Percentiles rank a stretch among this genome's conserved stretches.
phyloP scores from a whole-genome alignment of 1,284 basidiomycete species.

The Blastosporella zonata region DNA sequence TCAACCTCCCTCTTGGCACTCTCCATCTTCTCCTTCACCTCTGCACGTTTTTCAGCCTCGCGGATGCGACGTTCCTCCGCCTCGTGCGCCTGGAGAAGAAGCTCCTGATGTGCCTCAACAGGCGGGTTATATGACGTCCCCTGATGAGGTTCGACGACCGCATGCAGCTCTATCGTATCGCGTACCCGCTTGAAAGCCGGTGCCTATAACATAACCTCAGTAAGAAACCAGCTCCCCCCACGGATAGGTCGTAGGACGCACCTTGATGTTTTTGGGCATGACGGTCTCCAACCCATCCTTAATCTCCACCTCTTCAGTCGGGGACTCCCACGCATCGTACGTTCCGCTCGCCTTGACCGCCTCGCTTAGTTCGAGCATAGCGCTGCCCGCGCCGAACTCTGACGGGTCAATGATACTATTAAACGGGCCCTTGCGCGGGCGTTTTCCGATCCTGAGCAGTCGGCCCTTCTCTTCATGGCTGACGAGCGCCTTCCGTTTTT shows the following conservation, averaged over 20 bases:
- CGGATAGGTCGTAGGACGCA: constrained; percentile 23
- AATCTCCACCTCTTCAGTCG: constrained; percentile 34
- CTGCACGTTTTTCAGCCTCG: constrained; percentile 54
- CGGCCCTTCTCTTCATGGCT: constrained; percentile 71
- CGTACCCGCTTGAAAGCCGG: constrained; percentile 49
- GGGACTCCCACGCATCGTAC: constrained; percentile 70
- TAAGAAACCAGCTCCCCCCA: background rate
- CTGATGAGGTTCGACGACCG: constrained; percentile 75
- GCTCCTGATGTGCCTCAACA: constrained; percentile 70
- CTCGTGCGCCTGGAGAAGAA: constrained; percentile 71
- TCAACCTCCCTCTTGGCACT: constrained; percentile 41
- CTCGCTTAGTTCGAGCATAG: constrained; percentile 55
- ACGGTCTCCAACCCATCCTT: constrained; percentile 43
- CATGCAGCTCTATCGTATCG: constrained; percentile 56
- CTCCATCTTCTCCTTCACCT: constrained; percentile 55
- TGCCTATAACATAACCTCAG: constrained; percentile 33
- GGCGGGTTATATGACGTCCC: constrained; percentile 96
- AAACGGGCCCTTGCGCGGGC: constrained; percentile 65
- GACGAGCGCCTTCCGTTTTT: constrained; percentile 35
- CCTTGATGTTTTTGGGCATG: constrained; percentile 49
- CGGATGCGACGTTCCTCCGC: constrained; percentile 61
- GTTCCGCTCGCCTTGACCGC: constrained; percentile 69
- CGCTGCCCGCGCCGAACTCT: constrained; percentile 62
- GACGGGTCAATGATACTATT: constrained; percentile 66
- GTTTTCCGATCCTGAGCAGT: constrained; percentile 71